A percentile compares a stretch with the other conserved stretches of the same genome.
These are phyloP conservation scores for Colletotrichum cereale DNA, from an alignment of 2,329 filamentous ascomycete genomes.

Conservation along the genomic window DNA sequence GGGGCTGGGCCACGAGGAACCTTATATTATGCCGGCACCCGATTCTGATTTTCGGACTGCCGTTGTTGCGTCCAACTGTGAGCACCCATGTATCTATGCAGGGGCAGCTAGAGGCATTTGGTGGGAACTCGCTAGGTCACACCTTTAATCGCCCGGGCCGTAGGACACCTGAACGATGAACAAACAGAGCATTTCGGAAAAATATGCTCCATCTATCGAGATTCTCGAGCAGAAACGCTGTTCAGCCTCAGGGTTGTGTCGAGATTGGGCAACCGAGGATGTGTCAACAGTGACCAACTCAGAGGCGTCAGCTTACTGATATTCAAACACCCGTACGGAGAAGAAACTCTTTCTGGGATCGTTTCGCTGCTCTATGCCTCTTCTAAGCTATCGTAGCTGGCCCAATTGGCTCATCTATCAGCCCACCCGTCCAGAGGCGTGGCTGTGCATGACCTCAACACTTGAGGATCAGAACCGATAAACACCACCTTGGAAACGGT, in stretches of 20 bases:
- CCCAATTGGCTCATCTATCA: conserved; percentile 2
- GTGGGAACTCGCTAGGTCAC: neutral
- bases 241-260: neutral
- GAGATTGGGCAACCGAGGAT: conserved; percentile 10
- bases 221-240: neutral
- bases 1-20: neutral
- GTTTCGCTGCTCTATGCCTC: neutral
- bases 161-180: neutral
- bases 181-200: neutral
- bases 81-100: neutral
- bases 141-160: neutral
- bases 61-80: no score
- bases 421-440: conserved; percentile 6
- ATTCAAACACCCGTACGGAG: neutral
- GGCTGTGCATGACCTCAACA: conserved; percentile 8
- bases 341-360: neutral
- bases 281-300: neutral
- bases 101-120: neutral
- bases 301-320: neutral
- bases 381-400: neutral
- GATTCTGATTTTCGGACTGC: neutral
- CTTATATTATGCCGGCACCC: neutral
- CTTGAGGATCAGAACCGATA: neutral
- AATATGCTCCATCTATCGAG: neutral
- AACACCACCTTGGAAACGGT: neutral